phyloP scores from a whole-genome alignment of 768 basidiomycete genomes.

The Crucibulum laeve region DNA sequence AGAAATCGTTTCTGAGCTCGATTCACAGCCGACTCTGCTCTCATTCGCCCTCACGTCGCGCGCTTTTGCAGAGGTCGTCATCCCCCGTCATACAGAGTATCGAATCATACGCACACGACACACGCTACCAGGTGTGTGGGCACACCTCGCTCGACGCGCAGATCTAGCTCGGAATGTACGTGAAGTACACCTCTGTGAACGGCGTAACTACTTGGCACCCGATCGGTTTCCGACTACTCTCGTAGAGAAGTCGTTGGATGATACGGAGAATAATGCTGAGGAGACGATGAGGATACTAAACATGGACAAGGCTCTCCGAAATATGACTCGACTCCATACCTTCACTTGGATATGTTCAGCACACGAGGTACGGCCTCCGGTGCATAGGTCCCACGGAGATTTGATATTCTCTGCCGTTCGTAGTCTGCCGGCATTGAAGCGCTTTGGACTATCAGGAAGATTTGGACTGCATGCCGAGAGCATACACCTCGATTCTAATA shows the following conservation, averaged over 20 bases:
- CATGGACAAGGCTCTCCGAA: conserved; percentile 33
- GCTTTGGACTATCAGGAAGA: conserved; percentile 30
- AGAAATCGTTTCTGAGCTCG: conserved; percentile 40
- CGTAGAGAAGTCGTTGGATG: conserved; percentile 21
- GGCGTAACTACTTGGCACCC: conserved; percentile 26
- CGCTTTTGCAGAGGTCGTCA: conserved; percentile 28
- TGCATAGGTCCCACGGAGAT: conserved; percentile 32
- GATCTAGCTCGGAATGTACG: conserved; percentile 44
- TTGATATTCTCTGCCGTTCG: conserved; percentile 28
- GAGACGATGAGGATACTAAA: conserved; percentile 30
- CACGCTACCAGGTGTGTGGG: conserved; percentile 38
- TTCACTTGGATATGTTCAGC: conserved; percentile 40
- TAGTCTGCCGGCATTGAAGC: conserved; percentile 22
- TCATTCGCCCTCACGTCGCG: conserved; percentile 41
- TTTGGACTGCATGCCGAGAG: conserved; percentile 34
- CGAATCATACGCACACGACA: conserved; percentile 41
- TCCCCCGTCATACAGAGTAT: conserved; percentile 48
- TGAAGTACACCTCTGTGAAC: conserved; percentile 40
- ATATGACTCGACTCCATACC: conserved; percentile 35
- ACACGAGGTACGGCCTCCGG: conserved; percentile 16
- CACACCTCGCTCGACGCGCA: conserved; percentile 43
- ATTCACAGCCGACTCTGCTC: conserved; percentile 34
- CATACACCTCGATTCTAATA: conserved; percentile 20
- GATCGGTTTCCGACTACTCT: conserved; percentile 39
- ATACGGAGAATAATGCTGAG: conserved; percentile 17